Conservation (phyloP, 2,329 filamentous ascomycete genomes). For the Phialocephala subalpina region DNA sequence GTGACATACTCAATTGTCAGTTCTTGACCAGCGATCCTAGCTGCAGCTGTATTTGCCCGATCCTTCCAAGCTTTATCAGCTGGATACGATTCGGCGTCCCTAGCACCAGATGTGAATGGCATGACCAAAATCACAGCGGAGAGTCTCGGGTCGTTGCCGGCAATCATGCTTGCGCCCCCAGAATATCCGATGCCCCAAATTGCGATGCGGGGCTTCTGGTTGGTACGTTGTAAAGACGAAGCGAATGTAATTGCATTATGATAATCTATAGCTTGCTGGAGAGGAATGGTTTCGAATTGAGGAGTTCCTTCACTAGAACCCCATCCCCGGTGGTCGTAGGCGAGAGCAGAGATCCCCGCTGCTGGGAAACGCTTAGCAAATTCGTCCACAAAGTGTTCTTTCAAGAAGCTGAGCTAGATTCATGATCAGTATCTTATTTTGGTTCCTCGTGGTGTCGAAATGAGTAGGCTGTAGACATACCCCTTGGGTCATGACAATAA, state of each 20-base stretch:
- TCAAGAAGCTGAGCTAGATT: slow-evolving; percentile 5
- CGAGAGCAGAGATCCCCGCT: slow-evolving; percentile 36
- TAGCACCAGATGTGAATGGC: slow-evolving; percentile 14
- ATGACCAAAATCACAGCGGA: slow-evolving; percentile 47
- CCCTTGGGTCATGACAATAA: slow-evolving; percentile 31
- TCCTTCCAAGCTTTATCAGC: slow-evolving; percentile 25
- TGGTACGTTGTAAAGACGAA: slow-evolving; percentile 36
- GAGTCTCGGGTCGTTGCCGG: slow-evolving; percentile 48
- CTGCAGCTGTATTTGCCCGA: slow-evolving; percentile 10
- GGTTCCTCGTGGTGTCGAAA: too few relatives aligned
- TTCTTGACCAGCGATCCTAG: background rate
- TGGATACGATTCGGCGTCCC: background rate
- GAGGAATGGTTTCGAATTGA: slow-evolving; percentile 42
- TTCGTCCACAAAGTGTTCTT: slow-evolving; percentile 20
- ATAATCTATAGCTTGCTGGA: slow-evolving; percentile 43
- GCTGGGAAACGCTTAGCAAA: slow-evolving; percentile 33
- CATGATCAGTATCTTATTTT: too few relatives aligned
- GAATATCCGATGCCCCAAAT: slow-evolving; percentile 47
- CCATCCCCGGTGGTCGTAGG: slow-evolving; percentile 46
- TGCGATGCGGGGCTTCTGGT: slow-evolving; percentile 43
- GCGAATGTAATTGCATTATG: slow-evolving; percentile 48
- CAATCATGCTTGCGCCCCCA: slow-evolving; percentile 48
- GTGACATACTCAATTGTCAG: background rate
- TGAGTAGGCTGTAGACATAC: slow-evolving; percentile 14
- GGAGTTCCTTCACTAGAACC: slow-evolving; percentile 45